Conservation (phyloP, 495 filamentous ascomycete species). For the Sphaerosporella brunnea region DNA sequence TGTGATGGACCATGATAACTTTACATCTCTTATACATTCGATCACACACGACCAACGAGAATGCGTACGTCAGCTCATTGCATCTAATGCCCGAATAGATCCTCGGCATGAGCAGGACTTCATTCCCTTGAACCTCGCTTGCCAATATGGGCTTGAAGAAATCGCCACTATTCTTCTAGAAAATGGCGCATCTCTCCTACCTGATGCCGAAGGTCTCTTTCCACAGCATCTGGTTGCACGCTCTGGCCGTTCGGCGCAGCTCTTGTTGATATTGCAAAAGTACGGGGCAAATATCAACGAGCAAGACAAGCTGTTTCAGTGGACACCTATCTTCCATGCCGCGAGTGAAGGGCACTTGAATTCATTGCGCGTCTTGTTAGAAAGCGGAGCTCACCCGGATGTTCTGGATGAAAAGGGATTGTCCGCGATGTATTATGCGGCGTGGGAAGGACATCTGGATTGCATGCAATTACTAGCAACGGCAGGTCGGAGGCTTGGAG, state of each 20-base stretch:
- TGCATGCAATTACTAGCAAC: constrained; percentile 78
- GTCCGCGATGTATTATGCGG: constrained; percentile 93
- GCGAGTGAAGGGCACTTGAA: constrained; percentile 89
- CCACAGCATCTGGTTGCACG: constrained; percentile 95
- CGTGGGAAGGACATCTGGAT: constrained; percentile 91
- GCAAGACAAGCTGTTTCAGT: constrained; percentile 84
- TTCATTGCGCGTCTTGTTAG: constrained; percentile 61
- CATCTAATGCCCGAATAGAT: constrained; percentile 56
- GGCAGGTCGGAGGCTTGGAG: constrained; percentile 27
- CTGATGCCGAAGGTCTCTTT: constrained; percentile 89
- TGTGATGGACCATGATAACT: constrained; percentile 85
- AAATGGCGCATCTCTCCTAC: constrained; percentile 54
- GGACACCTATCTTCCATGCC: constrained; percentile 91
- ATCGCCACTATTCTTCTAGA: constrained; percentile 74
- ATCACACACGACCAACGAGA: constrained; percentile 68
- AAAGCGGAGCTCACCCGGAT: constrained; percentile 52
- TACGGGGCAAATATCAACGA: constrained; percentile 89
- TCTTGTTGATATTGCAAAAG: constrained; percentile 60
- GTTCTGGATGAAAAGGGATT: constrained; percentile 80
- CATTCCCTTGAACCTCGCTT: constrained; percentile 83
- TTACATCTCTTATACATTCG: constrained; percentile 84
- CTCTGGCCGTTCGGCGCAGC: constrained; percentile 59
- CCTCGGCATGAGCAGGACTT: constrained; percentile 72
- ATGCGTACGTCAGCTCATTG: constrained; percentile 60
- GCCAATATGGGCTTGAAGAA: constrained; percentile 67